Evolutionary conservation across 1,139 yeast genomes (phyloP).

Genomic region (Pichiaceae sp.): DNA sequence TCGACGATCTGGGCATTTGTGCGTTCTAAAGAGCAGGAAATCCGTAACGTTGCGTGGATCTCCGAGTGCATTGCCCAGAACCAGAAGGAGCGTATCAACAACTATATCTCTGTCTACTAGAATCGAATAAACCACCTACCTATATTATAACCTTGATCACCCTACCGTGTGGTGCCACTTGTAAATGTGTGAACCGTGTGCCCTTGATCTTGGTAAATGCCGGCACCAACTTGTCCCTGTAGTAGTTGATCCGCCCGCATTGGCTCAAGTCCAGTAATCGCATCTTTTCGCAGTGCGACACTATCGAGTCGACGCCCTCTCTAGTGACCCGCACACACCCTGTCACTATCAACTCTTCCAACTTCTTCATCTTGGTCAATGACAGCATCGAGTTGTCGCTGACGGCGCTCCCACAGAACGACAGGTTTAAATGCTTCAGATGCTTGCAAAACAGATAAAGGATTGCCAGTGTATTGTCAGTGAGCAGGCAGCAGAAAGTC

Average conservation of each 20-base stretch:
- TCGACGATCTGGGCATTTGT: constrained; percentile 96
- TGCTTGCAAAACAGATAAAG: constrained; percentile 57
- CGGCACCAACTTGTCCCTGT: constrained; percentile 54
- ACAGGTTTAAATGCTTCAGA: constrained; percentile 44
- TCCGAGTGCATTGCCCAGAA: constrained; percentile 94
- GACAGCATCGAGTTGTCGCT: constrained; percentile 61
- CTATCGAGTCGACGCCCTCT: constrained; percentile 61
- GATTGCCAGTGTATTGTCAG: constrained; percentile 61
- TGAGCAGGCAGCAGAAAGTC: constrained; percentile 68
- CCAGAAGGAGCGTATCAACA: constrained; percentile 74
- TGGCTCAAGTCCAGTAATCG: constrained; percentile 54
- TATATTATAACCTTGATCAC: constrained; percentile 47
- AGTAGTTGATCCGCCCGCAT: constrained; percentile 37
- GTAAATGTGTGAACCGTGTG: constrained; percentile 49
- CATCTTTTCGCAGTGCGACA: constrained; percentile 49
- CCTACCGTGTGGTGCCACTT: constrained; percentile 45
- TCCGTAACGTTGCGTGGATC: constrained; percentile 95
- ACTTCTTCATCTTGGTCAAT: constrained; percentile 42
- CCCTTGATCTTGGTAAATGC: constrained; percentile 37
- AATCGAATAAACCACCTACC: constrained; percentile 1
- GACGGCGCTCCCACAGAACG: constrained; percentile 76
- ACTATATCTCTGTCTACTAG: constrained; percentile 65
- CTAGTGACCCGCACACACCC: constrained; percentile 73
- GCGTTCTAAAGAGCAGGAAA: constrained; percentile 91
- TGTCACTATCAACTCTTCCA: constrained; percentile 43